Conservation (phyloP, 495 filamentous ascomycete species). For the Penicillium salamii region DNA sequence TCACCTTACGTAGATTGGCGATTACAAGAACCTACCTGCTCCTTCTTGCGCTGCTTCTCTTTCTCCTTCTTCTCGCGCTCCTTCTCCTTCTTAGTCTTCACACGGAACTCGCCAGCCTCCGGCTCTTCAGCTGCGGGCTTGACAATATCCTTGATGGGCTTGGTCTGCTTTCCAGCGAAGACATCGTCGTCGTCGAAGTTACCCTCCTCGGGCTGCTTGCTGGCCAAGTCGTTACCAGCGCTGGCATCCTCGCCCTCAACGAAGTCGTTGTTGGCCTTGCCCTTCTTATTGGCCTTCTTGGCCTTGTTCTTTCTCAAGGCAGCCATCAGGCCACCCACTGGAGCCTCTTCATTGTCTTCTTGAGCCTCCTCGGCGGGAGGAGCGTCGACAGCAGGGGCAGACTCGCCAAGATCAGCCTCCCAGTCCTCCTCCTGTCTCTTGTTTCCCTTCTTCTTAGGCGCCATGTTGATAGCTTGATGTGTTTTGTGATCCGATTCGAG, state of each 20-base stretch:
- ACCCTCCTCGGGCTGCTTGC: constrained; percentile 81
- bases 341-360: constrained; percentile 48
- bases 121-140: constrained; percentile 49
- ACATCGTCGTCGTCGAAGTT: constrained; percentile 81
- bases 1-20: neutral
- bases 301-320: constrained; percentile 83
- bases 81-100: constrained; percentile 95
- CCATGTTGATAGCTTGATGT: constrained; percentile 45
- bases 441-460: constrained; percentile 91
- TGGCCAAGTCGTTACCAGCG: constrained; percentile 39
- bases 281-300: constrained; percentile 95
- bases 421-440: constrained; percentile 90
- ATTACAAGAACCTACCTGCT: constrained; percentile 56
- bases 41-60: constrained; percentile 91
- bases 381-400: constrained; percentile 50
- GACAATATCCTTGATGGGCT: constrained; percentile 48
- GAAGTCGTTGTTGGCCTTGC: constrained; percentile 69
- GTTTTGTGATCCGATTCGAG: constrained; percentile 12
- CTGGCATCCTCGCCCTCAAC: constrained; percentile 66
- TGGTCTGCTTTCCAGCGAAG: constrained; percentile 66
- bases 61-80: constrained; percentile 92
- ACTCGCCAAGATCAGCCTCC: constrained; percentile 92
- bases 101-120: constrained; percentile 59
- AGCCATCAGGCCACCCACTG: constrained; percentile 74
- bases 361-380: constrained; percentile 47